Evolutionary conservation across 192 early-diverging fungal genomes (phyloP).

Genomic region (Piromyces sp.): DNA sequence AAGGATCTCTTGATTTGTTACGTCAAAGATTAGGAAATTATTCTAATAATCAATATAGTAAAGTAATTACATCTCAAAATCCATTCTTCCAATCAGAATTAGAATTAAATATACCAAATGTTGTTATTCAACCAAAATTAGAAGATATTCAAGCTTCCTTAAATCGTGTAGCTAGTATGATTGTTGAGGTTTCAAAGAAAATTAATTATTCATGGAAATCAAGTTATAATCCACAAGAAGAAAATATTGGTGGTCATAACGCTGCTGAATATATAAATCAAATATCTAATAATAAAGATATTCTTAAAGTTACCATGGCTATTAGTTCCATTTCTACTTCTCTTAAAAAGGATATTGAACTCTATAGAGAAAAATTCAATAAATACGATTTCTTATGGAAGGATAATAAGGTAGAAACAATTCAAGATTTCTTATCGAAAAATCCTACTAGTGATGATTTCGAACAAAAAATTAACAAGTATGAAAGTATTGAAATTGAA

Average conservation of each 20-base stretch:
- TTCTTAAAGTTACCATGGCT: slow-evolving; percentile 32
- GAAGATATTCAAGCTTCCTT: slow-evolving; percentile 43
- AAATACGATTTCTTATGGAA: slow-evolving; percentile 52
- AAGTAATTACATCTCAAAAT: slow-evolving; percentile 20
- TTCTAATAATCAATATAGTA: slow-evolving; percentile 36
- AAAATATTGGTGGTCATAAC: slow-evolving; percentile 19
- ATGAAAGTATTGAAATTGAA: slow-evolving; percentile 38
- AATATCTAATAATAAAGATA: slow-evolving; percentile 50
- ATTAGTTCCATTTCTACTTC: slow-evolving; percentile 35
- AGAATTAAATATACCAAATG: slow-evolving; percentile 36
- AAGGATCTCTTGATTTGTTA: slow-evolving; percentile 37
- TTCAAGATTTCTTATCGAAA: slow-evolving; percentile 29
- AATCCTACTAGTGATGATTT: slow-evolving; percentile 43
- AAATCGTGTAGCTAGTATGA: slow-evolving; percentile 30
- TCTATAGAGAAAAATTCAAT: slow-evolving; percentile 37
- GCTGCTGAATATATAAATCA: slow-evolving; percentile 38
- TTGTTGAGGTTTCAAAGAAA: slow-evolving; percentile 42
- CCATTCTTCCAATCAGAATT: slow-evolving; percentile 44
- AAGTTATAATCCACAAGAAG: slow-evolving; percentile 22
- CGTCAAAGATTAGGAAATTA: slow-evolving; percentile 34
- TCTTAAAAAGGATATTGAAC: slow-evolving; percentile 45
- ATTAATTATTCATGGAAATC: slow-evolving; percentile 28
- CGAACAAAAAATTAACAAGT: slow-evolving; percentile 42
- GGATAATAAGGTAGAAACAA: slow-evolving; percentile 43
- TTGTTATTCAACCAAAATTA: slow-evolving; percentile 40